These are phyloP conservation scores for Fusarium sacchari DNA, from an alignment of 2,329 filamentous ascomycete genomes.

Conservation along the genomic window DNA sequence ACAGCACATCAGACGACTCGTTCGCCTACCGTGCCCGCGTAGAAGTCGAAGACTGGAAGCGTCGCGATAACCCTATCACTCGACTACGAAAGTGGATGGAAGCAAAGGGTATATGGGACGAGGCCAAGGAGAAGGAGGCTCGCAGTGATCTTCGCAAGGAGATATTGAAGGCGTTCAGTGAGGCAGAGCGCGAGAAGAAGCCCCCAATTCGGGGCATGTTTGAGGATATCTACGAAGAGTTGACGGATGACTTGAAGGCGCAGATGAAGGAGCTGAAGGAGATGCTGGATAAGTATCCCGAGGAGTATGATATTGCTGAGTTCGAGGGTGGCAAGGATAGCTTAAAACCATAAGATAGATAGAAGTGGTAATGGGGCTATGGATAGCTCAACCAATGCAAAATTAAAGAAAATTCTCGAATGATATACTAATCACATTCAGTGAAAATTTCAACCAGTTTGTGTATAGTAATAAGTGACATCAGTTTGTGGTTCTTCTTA, in stretches of 20 bases:
- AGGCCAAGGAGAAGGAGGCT: slow-evolving; percentile 79
- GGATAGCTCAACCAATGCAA: not conserved
- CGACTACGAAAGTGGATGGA: slow-evolving; percentile 92
- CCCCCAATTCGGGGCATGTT: slow-evolving; percentile 79
- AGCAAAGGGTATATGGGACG: slow-evolving; percentile 82
- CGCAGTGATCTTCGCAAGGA: slow-evolving; percentile 75
- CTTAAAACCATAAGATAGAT: slow-evolving; percentile 53
- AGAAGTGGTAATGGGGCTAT: not conserved
- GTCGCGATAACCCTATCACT: slow-evolving; percentile 88
- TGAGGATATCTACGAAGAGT: slow-evolving; percentile 86
- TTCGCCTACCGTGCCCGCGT: slow-evolving; percentile 94
- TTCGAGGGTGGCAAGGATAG: slow-evolving; percentile 79
- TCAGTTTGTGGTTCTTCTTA: not conserved
- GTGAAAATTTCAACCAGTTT: not conserved
- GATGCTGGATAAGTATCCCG: slow-evolving; percentile 86
- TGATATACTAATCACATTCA: not conserved
- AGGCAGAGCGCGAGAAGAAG: slow-evolving; percentile 84
- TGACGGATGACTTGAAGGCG: slow-evolving; percentile 79
- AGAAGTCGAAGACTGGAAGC: slow-evolving; percentile 96
- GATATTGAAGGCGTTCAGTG: slow-evolving; percentile 83
- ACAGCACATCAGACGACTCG: slow-evolving; percentile 95
- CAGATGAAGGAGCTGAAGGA: slow-evolving; percentile 79
- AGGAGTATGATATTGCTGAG: slow-evolving; percentile 86
- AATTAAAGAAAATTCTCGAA: not conserved
- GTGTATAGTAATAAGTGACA: not conserved